Conservation (phyloP, 2,329 filamentous ascomycete genomes). For the Botrytis galanthina region DNA sequence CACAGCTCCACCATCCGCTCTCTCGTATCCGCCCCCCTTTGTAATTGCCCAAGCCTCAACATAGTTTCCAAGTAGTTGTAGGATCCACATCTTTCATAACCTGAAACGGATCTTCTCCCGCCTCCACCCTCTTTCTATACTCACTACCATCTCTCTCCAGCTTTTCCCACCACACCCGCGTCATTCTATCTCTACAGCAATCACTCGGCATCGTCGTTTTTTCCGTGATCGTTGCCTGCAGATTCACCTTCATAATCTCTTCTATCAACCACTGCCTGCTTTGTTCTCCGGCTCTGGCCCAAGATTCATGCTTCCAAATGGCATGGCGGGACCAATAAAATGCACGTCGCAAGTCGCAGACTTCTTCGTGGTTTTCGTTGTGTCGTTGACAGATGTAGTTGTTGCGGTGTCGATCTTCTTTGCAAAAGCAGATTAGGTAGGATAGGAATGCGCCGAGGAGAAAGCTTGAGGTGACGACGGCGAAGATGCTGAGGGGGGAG, state of each 20-base stretch:
- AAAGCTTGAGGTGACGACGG: not conserved
- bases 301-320: not conserved
- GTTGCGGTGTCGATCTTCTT: not conserved
- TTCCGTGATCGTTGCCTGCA: not conserved
- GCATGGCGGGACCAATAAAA: not conserved
- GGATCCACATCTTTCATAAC: not conserved
- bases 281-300: not conserved
- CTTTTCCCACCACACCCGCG: not conserved
- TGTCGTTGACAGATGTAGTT: not conserved
- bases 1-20: not conserved
- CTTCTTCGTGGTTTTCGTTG: fast-evolving
- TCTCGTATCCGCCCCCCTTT: not conserved
- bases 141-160: not conserved
- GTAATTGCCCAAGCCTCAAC: not conserved
- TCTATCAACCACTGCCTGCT: not conserved
- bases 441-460: not conserved
- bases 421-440: not conserved
- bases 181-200: not conserved
- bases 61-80: not conserved
- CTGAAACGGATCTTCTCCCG: not conserved
- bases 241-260: not conserved
- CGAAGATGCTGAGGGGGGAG: not conserved
- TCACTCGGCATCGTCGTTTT: not conserved
- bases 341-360: not conserved
- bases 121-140: not conserved